These are phyloP conservation scores for Trichoderma lentiforme DNA, from an alignment of 2,329 filamentous ascomycete genomes.

Conservation along the genomic window DNA sequence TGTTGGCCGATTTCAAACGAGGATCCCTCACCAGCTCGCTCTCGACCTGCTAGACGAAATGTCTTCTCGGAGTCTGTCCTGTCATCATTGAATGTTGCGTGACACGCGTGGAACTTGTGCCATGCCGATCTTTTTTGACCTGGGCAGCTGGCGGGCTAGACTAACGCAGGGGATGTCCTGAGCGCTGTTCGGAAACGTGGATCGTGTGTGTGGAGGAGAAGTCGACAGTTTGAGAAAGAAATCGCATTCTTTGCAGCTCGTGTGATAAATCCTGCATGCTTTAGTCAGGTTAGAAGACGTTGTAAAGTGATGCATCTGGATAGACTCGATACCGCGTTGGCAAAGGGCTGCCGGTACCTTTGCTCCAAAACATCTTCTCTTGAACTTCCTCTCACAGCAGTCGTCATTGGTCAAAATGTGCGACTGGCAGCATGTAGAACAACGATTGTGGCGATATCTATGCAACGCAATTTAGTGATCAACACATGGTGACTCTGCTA, in stretches of 20 bases:
- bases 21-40: not conserved
- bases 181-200: not conserved
- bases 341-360: not conserved
- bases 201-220: not conserved
- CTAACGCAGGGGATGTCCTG: not conserved
- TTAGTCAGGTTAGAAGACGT: not conserved
- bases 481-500: not conserved
- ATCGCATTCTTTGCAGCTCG: not conserved
- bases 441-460: not conserved
- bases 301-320: not conserved
- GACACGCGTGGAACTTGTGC: not conserved
- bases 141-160: too few relatives aligned
- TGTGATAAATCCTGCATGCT: not conserved
- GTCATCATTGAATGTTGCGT: not conserved
- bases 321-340: not conserved
- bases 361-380: not conserved
- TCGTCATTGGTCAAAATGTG: not conserved
- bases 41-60: not conserved
- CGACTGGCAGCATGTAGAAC: not conserved
- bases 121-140: not conserved
- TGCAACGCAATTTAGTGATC: not conserved
- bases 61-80: not conserved
- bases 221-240: not conserved
- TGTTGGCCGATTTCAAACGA: not conserved
- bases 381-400: fast-evolving